Conservation (phyloP, 306 rosid species). For the Crotalaria pallida region DNA sequence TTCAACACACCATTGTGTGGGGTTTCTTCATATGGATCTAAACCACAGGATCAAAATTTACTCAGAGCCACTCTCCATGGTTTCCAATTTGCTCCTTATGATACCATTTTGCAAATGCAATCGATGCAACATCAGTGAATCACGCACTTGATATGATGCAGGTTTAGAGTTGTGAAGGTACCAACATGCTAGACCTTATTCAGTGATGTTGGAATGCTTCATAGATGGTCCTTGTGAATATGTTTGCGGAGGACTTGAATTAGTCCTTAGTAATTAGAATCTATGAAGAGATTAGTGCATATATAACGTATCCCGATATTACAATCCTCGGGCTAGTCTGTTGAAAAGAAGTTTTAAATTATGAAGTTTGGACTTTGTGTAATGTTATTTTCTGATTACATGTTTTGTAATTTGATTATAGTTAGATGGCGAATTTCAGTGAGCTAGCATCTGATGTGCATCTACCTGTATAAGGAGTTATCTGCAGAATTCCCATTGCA, state of each 20-base stretch:
- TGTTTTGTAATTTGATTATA: slow-evolving; percentile 26
- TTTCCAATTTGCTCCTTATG: slow-evolving; percentile 44
- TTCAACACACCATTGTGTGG: slow-evolving; percentile 42
- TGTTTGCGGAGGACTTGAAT: slow-evolving; percentile 37
- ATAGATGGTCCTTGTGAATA: slow-evolving; percentile 38
- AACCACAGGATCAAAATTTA: slow-evolving; percentile 46
- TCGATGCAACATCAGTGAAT: slow-evolving; percentile 48
- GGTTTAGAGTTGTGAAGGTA: slow-evolving; percentile 25
- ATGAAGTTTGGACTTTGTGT: slow-evolving; percentile 33
- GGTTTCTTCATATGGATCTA: slow-evolving; percentile 47
- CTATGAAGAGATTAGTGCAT: slow-evolving; percentile 33
- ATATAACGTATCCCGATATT: slow-evolving; percentile 30
- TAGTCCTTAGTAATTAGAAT: slow-evolving; percentile 41
- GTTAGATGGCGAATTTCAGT: slow-evolving; percentile 24
- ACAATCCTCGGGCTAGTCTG: slow-evolving; percentile 28
- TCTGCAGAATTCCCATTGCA: not conserved
- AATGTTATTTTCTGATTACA: slow-evolving; percentile 35
- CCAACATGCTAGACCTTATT: slow-evolving; percentile 15
- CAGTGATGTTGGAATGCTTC: slow-evolving; percentile 36
- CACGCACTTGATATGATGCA: slow-evolving; percentile 5
- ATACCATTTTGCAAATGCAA: slow-evolving; percentile 48
- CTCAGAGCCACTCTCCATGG: slow-evolving; percentile 41
- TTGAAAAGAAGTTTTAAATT: slow-evolving; percentile 14
- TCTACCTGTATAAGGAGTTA: not conserved
- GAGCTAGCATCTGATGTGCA: slow-evolving; percentile 5